Conservation (phyloP, 345 rosid species). For the Lepidium didymum region DNA sequence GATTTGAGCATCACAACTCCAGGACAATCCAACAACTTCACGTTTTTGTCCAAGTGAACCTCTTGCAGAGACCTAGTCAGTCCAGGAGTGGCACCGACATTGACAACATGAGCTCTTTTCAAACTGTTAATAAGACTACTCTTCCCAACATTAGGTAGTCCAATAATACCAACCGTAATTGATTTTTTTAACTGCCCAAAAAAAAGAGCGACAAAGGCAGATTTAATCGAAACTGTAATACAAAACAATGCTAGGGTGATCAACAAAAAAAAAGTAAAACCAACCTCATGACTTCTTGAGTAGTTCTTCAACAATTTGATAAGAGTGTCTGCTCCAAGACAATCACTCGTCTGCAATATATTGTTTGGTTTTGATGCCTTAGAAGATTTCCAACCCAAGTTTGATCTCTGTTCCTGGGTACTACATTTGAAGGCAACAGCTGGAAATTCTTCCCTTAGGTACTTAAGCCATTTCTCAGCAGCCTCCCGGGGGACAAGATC, state of each 20-base stretch:
- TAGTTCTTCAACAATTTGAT: slow-evolving; percentile 84
- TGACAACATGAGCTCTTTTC: slow-evolving; percentile 85
- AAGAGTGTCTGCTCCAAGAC: slow-evolving; percentile 96
- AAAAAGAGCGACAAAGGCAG: neutral
- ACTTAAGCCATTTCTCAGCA: slow-evolving; percentile 92
- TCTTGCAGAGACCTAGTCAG: slow-evolving; percentile 91
- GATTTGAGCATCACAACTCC: slow-evolving; percentile 97
- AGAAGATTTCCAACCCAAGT: slow-evolving; percentile 87
- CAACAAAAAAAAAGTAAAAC: neutral
- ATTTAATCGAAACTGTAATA: neutral
- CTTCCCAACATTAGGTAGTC: slow-evolving; percentile 97
- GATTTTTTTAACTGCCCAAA: slow-evolving; percentile 74
- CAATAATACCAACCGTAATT: slow-evolving; percentile 86
- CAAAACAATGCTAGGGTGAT: neutral
- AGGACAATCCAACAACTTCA: slow-evolving; percentile 90
- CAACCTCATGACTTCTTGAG: slow-evolving; percentile 91
- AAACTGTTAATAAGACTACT: slow-evolving; percentile 98
- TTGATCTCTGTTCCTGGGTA: slow-evolving; percentile 88
- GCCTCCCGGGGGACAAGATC: slow-evolving; percentile 99
- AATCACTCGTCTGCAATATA: slow-evolving; percentile 81
- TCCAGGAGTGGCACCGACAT: slow-evolving; percentile 96
- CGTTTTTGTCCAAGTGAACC: slow-evolving; percentile 88
- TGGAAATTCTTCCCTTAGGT: slow-evolving; percentile 90
- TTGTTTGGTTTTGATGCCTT: slow-evolving; percentile 63
- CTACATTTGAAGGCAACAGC: slow-evolving; percentile 97